phyloP scores from a whole-genome alignment of 192 early-diverging fungal species.

The Coemansia erecta region DNA sequence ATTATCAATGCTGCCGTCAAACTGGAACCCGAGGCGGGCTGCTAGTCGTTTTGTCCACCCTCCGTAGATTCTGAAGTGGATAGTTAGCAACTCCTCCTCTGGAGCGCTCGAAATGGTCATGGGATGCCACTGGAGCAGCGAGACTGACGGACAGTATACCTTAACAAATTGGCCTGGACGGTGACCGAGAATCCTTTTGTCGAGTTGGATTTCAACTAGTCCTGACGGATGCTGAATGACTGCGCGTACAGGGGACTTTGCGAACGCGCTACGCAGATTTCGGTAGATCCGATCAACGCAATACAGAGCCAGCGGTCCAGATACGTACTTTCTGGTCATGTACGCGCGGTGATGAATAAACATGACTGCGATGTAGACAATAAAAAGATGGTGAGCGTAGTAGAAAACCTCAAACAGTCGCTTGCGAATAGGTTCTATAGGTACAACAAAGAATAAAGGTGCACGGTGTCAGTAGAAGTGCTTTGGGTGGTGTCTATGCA shows the following conservation, averaged over 20 bases:
- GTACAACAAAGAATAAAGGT: background rate
- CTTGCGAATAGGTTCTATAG: conserved; percentile 53
- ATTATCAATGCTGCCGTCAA: conserved; percentile 18
- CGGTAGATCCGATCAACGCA: conserved; percentile 63
- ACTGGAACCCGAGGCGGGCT: conserved; percentile 65
- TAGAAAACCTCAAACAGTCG: conserved; percentile 75
- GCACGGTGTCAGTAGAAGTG: background rate
- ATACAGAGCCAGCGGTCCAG: conserved; percentile 58
- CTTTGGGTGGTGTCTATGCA: no score
- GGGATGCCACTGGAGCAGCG: conserved; percentile 74
- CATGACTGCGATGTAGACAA: conserved; percentile 63
- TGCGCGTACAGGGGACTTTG: conserved; percentile 59
- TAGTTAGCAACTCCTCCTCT: conserved; percentile 72
- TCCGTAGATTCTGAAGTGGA: conserved; percentile 76
- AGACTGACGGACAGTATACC: conserved; percentile 68
- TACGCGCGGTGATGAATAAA: conserved; percentile 67
- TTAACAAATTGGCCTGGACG: conserved; percentile 79
- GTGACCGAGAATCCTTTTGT: conserved; percentile 53
- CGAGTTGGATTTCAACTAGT: conserved; percentile 69
- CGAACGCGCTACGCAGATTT: conserved; percentile 53
- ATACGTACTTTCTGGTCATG: conserved; percentile 61
- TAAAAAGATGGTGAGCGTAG: conserved; percentile 74
- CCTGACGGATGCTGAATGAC: conserved; percentile 75
- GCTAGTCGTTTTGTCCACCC: conserved; percentile 69
- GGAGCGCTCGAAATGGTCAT: conserved; percentile 73